Conservation (phyloP, 345 rosid genomes). For the Hibiscus tridactylites region DNA sequence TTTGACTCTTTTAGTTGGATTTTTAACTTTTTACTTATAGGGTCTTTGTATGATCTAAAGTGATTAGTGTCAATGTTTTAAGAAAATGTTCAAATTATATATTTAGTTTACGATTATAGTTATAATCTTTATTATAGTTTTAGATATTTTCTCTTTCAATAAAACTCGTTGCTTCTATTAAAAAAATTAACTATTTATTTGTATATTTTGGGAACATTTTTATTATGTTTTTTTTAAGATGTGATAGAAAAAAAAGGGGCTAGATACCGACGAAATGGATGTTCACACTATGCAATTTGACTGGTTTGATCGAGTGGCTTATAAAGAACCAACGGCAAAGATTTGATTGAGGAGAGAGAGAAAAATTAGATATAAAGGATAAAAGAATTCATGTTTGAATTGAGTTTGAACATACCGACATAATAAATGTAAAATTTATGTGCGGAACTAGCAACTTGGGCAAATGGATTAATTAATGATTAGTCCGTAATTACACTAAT, state of each 20-base stretch:
- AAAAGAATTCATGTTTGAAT: conserved; percentile 17
- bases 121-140: too few relatives aligned
- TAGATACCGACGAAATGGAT: background rate
- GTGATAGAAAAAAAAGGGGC: background rate
- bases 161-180: too few relatives aligned
- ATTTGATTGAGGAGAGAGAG: background rate
- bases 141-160: too few relatives aligned
- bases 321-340: background rate
- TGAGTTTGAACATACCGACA: conserved; percentile 10
- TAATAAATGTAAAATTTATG: background rate
- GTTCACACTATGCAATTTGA: conserved; percentile 13
- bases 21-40: too few relatives aligned
- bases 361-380: background rate
- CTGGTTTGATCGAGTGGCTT: background rate
- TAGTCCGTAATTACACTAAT: background rate
- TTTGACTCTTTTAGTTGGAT: too few relatives aligned
- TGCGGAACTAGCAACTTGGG: background rate
- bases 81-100: too few relatives aligned
- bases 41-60: too few relatives aligned
- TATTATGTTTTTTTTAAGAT: background rate
- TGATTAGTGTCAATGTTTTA: too few relatives aligned
- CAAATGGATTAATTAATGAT: background rate
- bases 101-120: too few relatives aligned
- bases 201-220: too few relatives aligned
- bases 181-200: too few relatives aligned